Conservation (phyloP, 164 flowering plant species). For the Litsea cubeba region DNA sequence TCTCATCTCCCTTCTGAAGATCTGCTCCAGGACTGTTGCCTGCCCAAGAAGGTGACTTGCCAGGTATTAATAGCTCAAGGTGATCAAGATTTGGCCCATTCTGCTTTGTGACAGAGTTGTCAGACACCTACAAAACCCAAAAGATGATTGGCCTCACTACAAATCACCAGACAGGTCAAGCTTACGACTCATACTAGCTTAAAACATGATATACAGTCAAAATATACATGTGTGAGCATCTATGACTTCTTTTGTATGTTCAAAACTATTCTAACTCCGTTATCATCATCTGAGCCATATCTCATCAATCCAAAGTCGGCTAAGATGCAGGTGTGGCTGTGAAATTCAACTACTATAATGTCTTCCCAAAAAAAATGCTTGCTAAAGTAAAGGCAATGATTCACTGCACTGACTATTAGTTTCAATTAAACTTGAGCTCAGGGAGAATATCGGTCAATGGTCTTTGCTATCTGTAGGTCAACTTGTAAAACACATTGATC, state of each 20-base stretch:
- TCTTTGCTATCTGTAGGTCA: too few relatives aligned
- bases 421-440: too few relatives aligned
- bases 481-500: too few relatives aligned
- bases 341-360: too few relatives aligned
- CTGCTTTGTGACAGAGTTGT: constrained; percentile 38
- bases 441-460: too few relatives aligned
- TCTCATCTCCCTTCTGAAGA: constrained; percentile 45
- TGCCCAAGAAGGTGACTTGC: constrained; percentile 60
- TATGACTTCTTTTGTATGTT: not conserved
- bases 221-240: not conserved
- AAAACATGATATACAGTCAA: too few relatives aligned
- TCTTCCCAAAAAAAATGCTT: too few relatives aligned
- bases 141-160: not conserved
- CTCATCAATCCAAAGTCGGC: not conserved
- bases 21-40: constrained; percentile 17
- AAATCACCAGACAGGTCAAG: not conserved
- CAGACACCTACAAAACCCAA: constrained; percentile 28
- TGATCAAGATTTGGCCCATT: constrained; percentile 57
- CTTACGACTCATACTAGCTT: not conserved
- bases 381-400: too few relatives aligned
- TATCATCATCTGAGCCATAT: not conserved
- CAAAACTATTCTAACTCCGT: not conserved
- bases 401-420: too few relatives aligned
- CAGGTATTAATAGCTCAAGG: constrained; percentile 43
- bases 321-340: too few relatives aligned